Conservation (phyloP, 768 basidiomycete genomes). For the Terana coerulea region DNA sequence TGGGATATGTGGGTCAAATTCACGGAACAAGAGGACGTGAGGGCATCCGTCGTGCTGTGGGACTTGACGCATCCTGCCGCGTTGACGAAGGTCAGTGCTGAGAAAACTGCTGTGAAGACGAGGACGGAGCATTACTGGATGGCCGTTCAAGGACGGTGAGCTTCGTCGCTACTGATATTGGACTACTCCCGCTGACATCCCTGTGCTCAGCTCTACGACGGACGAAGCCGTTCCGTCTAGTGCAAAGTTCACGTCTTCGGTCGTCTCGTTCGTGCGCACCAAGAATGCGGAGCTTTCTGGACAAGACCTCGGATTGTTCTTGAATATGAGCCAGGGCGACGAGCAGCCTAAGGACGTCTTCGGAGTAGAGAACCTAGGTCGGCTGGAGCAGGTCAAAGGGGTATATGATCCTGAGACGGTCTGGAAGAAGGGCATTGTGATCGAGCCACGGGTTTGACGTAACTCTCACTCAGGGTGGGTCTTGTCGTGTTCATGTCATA, state of each 20-base stretch:
- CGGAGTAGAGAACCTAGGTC: constrained; percentile 33
- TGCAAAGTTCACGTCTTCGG: constrained; percentile 2
- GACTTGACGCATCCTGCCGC: constrained; percentile 15
- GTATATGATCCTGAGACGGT: constrained; percentile 32
- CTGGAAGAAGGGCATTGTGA: constrained; percentile 32
- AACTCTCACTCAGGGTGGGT: no score
- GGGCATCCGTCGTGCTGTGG: constrained; percentile 14
- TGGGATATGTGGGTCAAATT: constrained; percentile 17
- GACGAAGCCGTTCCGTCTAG: constrained; percentile 10
- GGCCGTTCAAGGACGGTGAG: constrained; percentile 15
- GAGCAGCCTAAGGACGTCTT: constrained; percentile 29
- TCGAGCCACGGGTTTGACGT: no score
- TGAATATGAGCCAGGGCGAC: constrained; percentile 21
- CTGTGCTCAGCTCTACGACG: constrained; percentile 8
- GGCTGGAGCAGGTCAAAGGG: constrained; percentile 34
- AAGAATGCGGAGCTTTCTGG: constrained; percentile 18
- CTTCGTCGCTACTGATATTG: not conserved
- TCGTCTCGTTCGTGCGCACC: constrained; percentile 12
- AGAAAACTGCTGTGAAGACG: constrained; percentile 12
- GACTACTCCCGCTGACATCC: not conserved
- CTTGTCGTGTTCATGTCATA: no score
- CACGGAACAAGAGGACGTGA: constrained; percentile 16
- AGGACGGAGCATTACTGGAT: constrained; percentile 20
- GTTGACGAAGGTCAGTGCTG: constrained; percentile 6
- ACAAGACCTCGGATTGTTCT: constrained; percentile 15